Evolutionary conservation across 2,329 filamentous ascomycete genomes (phyloP).

Genomic region (Amauroascus niger): DNA sequence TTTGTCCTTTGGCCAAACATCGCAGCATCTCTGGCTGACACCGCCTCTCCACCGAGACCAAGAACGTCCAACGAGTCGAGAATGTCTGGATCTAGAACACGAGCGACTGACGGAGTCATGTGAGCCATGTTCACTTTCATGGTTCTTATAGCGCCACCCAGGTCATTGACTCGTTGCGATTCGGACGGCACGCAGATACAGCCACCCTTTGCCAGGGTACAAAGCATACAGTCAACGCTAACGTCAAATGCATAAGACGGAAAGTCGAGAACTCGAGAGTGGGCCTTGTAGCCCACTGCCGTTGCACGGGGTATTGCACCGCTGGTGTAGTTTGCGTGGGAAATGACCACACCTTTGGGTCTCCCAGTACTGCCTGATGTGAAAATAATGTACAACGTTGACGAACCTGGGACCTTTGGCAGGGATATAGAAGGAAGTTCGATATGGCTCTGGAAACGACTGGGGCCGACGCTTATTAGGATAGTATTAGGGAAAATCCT

Average conservation of each 20-base stretch:
- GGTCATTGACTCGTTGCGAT: conserved; percentile 41
- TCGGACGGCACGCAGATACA: conserved; percentile 51
- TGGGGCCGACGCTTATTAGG: conserved; percentile 9
- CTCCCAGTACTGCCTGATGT: conserved; percentile 47
- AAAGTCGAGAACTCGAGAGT: conserved; percentile 53
- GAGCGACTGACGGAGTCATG: conserved; percentile 52
- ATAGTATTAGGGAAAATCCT: conserved; percentile 7
- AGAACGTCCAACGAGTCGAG: conserved; percentile 36
- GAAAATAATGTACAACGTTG: conserved; percentile 50
- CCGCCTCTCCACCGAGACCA: conserved; percentile 39
- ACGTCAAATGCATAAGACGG: conserved; percentile 15
- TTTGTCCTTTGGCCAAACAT: conserved; percentile 36
- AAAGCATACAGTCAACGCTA: conserved; percentile 12
- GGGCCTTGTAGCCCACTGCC: conserved; percentile 38
- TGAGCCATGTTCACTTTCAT: conserved; percentile 48
- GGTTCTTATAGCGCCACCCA: conserved; percentile 41
- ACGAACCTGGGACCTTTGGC: conserved; percentile 13
- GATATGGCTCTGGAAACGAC: background rate
- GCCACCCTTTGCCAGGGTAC: conserved; percentile 48
- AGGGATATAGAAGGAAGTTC: background rate
- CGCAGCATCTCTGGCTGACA: conserved; percentile 33
- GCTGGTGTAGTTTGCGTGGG: conserved; percentile 51
- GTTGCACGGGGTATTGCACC: conserved; percentile 45
- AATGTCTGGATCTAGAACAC: conserved; percentile 35
- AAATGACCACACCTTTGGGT: conserved; percentile 53